Base-by-base conservation (phyloP, 805 yeast genomes). In the Yarrowia sp. region DNA sequence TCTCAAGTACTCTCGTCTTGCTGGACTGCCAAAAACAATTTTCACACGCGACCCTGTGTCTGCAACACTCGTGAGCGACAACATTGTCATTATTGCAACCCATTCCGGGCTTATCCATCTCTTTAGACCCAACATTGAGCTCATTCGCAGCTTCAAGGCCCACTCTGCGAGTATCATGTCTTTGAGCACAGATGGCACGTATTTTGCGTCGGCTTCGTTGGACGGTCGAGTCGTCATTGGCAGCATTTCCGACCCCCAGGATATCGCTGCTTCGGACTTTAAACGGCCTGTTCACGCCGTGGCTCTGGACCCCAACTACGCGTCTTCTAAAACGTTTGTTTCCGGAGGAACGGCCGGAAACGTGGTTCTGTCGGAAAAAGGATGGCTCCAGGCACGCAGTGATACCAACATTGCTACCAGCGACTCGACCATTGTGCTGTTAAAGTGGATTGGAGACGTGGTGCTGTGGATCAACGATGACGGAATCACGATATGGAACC, bases 161-260 rank as follows among this genome's bases (percentile, higher is more conserved):
- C 97, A 96, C 71, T 80, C 90, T 52, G 92, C 98, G 0, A 90
- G 97, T 0, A 83, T 95, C 1, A 76, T 92, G 44, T 83, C 90
- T 0, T 80, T 91, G 0, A 83, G 86, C 63, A 81, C 88, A 1
- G 96, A 90, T 71, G 95, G 96, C 0, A 75, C 75, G 9, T 85
- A 81, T 70, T 84, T 95, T 66, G 96, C 95, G 0, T 86, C 96
- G 0, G 97, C 92, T 0, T 91, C 98, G 0, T 87, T 93, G 79
- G 99, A 95, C 73, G 99, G 99, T 0, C 89, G 96, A 0, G 88
- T 93, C 0, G 91, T 91, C 1, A 83, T 91, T 4, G 95, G 97
- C 0, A 83, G 92, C 1, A 77, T 90, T 1, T 66, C 68, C 1
- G 89, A 87, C 67, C 83, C 83, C 19, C 76, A 79, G 4, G 95